phyloP scores from a whole-genome alignment of 768 basidiomycete genomes.

The Mycena alexandri region DNA sequence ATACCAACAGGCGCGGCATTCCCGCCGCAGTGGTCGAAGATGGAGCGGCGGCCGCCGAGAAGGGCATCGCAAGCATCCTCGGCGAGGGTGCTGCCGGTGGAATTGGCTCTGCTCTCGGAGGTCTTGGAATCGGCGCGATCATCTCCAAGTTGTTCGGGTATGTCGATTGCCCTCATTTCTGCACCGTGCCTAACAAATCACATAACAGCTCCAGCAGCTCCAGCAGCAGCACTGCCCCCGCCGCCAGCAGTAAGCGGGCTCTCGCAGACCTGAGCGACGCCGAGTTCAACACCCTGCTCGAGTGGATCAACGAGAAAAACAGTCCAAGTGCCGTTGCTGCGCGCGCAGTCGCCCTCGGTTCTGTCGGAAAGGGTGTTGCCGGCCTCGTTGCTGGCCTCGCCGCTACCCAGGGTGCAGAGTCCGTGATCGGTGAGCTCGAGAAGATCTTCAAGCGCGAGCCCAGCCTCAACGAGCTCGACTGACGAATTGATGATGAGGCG shows the following conservation, averaged over 20 bases:
- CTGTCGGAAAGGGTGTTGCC: conserved; percentile 25
- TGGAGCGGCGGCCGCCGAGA: conserved; percentile 20
- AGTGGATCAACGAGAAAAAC: conserved; percentile 15
- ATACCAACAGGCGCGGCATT: conserved; percentile 19
- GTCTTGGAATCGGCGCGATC: conserved; percentile 27
- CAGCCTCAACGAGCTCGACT: conserved; percentile 32
- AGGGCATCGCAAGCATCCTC: conserved; percentile 15
- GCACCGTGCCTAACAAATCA: not conserved
- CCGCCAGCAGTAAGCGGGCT: conserved; percentile 12
- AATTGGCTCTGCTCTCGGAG: conserved; percentile 25
- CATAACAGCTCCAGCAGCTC: not conserved
- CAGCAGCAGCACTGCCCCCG: not conserved
- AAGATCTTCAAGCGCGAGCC: conserved; percentile 5
- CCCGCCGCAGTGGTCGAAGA: conserved; percentile 19
- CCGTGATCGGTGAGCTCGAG: conserved; percentile 17
- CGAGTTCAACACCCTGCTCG: conserved; percentile 31
- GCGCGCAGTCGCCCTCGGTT: conserved; percentile 9
- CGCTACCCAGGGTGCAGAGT: conserved; percentile 16
- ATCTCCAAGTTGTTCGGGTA: conserved; percentile 30
- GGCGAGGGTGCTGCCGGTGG: conserved; percentile 24
- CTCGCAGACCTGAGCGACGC: conserved; percentile 25
- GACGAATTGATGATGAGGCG: not conserved
- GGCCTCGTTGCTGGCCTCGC: conserved; percentile 21
- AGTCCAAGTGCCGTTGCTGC: not conserved
- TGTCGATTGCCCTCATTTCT: not conserved